These are phyloP conservation scores for Endothia cerciana DNA, from an alignment of 2,329 filamentous ascomycete species.

Conservation along the genomic window DNA sequence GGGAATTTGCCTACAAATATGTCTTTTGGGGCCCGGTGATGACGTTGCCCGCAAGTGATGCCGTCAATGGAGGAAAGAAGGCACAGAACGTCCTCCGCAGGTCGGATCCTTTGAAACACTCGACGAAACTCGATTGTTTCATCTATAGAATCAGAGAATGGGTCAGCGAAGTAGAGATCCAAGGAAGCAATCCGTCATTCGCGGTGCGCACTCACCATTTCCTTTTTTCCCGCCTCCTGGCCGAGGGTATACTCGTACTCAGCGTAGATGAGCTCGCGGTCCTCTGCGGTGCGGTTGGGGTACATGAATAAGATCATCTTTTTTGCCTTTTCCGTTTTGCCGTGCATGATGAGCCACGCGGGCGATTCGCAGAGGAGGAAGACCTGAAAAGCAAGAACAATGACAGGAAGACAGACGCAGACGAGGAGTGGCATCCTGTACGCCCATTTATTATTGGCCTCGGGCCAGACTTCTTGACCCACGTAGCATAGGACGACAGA, in stretches of 20 bases:
- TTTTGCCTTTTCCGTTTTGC: conserved; percentile 5
- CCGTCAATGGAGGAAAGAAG: conserved; percentile 9
- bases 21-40: conserved; percentile 14
- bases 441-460: conserved; percentile 7
- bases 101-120: conserved; percentile 6
- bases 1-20: not conserved
- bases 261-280: conserved; percentile 6
- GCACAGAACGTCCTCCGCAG: conserved; percentile 6
- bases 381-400: conserved; percentile 3
- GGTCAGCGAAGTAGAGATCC: not conserved
- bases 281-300: conserved; percentile 1
- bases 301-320: conserved; percentile 7
- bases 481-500: conserved; percentile 11
- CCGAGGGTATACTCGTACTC: conserved; percentile 12
- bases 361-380: conserved; percentile 12
- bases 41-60: conserved; percentile 9
- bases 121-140: conserved; percentile 6
- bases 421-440: conserved; percentile 12
- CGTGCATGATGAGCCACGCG: conserved; percentile 12
- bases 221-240: conserved; percentile 9
- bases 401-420: conserved; percentile 6
- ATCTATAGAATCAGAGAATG: not conserved
- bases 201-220: not conserved
- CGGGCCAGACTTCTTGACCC: conserved; percentile 7
- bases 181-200: not conserved